A percentile compares a stretch with the other conserved stretches of the same genome.
phyloP scores from a whole-genome alignment of 2,329 filamentous ascomycete species.

The Tolypocladium endophyticum region DNA sequence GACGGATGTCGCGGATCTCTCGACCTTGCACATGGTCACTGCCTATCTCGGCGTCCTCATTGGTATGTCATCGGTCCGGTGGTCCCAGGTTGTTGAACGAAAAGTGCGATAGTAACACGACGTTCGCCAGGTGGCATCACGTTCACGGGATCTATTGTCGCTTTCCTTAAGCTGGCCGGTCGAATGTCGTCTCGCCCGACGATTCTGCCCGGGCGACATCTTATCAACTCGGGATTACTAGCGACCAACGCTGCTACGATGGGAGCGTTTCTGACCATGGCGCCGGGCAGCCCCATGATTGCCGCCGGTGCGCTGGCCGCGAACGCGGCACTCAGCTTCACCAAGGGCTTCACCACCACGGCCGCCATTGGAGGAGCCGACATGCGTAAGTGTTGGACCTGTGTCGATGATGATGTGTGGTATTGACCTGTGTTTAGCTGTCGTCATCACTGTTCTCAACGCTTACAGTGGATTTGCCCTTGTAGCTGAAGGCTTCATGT shows the following conservation, averaged over 20 bases:
- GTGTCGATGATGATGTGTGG: neutral
- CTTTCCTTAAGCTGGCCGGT: conserved; percentile 78
- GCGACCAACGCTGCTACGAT: conserved; percentile 72
- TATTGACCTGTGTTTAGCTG: conserved; percentile 31
- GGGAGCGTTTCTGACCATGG: conserved; percentile 73
- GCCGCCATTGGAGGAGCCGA: conserved; percentile 86
- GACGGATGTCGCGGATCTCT: conserved; percentile 57
- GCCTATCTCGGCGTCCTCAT: conserved; percentile 82
- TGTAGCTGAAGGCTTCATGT: conserved; percentile 85
- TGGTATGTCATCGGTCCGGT: conserved; percentile 25
- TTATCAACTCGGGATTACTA: conserved; percentile 64
- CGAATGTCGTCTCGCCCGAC: conserved; percentile 71
- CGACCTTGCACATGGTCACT: conserved; percentile 73
- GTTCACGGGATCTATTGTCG: conserved; percentile 83
- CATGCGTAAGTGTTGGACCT: conserved; percentile 48
- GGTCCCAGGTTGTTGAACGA: neutral
- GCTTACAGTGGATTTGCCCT: conserved; percentile 86
- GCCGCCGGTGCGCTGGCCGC: conserved; percentile 69
- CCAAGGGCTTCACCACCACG: conserved; percentile 81
- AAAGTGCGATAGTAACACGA: neutral
- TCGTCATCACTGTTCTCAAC: conserved; percentile 83
- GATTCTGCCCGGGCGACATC: conserved; percentile 61
- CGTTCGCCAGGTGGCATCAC: conserved; percentile 55
- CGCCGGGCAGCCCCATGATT: conserved; percentile 66
- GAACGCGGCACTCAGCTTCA: conserved; percentile 68